Percentiles rank a stretch among this genome's conserved stretches.
Evolutionary conservation across 75 land plant genomes (phyloP).

Genomic region (Adiantum capillusveneris): DNA sequence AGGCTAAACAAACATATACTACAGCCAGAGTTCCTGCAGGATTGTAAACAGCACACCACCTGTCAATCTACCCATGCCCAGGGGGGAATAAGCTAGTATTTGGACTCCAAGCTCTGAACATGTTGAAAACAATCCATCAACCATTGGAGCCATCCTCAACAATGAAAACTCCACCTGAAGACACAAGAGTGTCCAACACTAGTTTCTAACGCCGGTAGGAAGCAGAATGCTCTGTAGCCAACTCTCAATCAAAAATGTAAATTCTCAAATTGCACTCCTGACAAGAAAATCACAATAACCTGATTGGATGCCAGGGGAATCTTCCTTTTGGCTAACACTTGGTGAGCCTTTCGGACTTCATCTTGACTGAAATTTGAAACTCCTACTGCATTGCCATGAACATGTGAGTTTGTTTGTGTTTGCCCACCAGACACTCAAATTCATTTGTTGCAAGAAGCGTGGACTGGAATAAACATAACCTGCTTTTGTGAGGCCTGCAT

Average conservation of each 20-base stretch:
- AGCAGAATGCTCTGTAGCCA: no score
- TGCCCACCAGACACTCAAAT: background rate
- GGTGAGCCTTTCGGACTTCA: background rate
- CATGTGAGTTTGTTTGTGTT: no score
- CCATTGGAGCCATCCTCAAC: background rate
- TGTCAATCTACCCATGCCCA: slow-evolving; percentile 10
- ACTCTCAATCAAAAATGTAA: no score
- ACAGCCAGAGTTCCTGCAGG: no score
- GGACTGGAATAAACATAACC: slow-evolving; percentile 1
- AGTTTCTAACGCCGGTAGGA: no score
- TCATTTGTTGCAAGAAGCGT: background rate
- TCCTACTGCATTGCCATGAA: background rate
- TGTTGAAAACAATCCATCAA: slow-evolving; percentile 2
- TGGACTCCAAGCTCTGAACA: slow-evolving; percentile 7
- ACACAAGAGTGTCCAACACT: no score
- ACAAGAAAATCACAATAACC: no score
- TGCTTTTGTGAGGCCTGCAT: slow-evolving; percentile 7
- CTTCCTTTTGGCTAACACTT: slow-evolving; percentile 4
- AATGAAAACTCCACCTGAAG: slow-evolving; percentile 4
- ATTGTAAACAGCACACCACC: background rate
- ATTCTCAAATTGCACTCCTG: no score
- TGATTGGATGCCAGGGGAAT: slow-evolving; percentile 8
- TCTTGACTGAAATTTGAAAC: slow-evolving; percentile 11
- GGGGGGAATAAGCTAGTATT: slow-evolving; percentile 9
- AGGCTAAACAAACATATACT: no score